Evolutionary conservation across 495 filamentous ascomycete species (phyloP), one percentile per base, ranked within the genome.

Genomic region (Aspergillus biplanus): DNA sequence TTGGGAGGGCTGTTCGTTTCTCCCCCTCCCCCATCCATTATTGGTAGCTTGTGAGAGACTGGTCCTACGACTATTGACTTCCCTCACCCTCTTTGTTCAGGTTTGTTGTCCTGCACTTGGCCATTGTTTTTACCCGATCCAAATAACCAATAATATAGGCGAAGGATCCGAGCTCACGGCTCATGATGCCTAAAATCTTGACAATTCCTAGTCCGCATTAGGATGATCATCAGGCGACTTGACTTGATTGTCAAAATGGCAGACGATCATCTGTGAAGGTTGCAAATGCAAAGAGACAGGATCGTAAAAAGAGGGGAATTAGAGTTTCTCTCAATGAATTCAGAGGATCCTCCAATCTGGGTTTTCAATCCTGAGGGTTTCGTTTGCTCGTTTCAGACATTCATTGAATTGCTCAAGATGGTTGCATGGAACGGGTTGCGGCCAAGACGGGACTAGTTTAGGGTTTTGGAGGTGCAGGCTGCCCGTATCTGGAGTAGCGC

Each of bases 221-320:
- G 7, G 16, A 18, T 21, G 52, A 54, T 54, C 52, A 54, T 54
- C 52, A 50, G 21, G 47, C 21, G 9, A 21, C 47, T 50, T 18
- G 47, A 50, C 47, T 50, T 31, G 47, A 50, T 15, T 7, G 8
- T 44, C 8, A 12, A 44, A 3, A 21, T 32, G 21, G 13, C 12
- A 54, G 52, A 33, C 52, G 52, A 54, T 54, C 52, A 54, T 54
- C 4, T 54, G 47, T 54, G 27, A 15, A 11, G 27, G 13, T 33
- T 34, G 8, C 4, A 9, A 34, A 34, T 34, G 8, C 4, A 9
- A 34, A 34, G 31, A 33, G 16, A 4, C 16, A 50, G 52, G 52
- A 34, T 54, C 52, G 2, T 54, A 12, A 54, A 33, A 54, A 54
- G 52, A 54, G 52, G 52, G 52, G 52, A 54, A 31, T 54, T 54